Base-by-base conservation (phyloP, 2,329 filamentous ascomycete genomes). In the Aspergillus aculeatinus region DNA sequence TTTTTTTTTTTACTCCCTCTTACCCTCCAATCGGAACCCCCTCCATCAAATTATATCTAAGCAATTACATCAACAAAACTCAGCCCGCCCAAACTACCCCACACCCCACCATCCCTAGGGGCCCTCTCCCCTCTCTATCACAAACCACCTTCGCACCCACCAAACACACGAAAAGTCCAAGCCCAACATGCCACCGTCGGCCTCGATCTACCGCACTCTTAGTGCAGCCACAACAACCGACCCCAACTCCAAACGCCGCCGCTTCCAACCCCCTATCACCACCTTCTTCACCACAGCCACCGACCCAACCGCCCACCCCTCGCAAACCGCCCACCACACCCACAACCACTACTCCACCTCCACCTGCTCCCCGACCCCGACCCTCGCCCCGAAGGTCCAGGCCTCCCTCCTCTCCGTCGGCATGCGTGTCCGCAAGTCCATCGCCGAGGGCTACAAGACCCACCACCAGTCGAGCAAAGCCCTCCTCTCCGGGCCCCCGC, bases 401-500 rank as follows among this genome's bases (percentile, higher is more conserved):
- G 84, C 92, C 39, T 90, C 90, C 63, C 87, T 98, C n/a, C 82
- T 97, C 48, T 91, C 85, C 69, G 94, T 98, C 65, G 94, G 94
- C 69, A 97, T 97, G 92, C 89, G 94, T 25, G 85, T 98, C 54
- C 89, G 94, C 72, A 98, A 98, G 79, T 90, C 90, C 11, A 90
- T 98, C 7, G 89, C 92, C 0, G 93, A 97, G 74, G 94, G 94
- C 61, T 97, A 97, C 83, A 96, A 96, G 80, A 96, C 91, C 31
- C 70, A 68, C 14, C 27, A 29, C 27, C 27, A 29, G 7, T 29
- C 27, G 27, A 29, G 7, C 27, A 29, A 29, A 29, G 27, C 27
- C 27, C 7, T 29, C 2, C 9, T 29, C 27, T 29, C 7, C 27
- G 27, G 27, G 2, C 2, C 27, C 27, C 27, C 27, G 27, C 27